Percentiles rank a stretch among this genome's conserved stretches.
Conservation (phyloP, 257 asterid species). For the Capsicum chinense region DNA sequence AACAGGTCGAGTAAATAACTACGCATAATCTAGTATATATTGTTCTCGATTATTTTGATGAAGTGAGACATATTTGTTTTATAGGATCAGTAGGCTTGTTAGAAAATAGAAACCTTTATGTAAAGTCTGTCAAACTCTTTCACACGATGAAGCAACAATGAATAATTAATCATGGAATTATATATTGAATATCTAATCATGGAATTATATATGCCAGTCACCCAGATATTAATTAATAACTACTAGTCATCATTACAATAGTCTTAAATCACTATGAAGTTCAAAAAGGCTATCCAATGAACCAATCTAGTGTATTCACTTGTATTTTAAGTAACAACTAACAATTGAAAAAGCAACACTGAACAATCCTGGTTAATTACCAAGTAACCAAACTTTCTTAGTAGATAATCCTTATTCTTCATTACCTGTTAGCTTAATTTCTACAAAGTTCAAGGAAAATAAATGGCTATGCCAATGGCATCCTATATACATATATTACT, state of each 20-base stretch:
- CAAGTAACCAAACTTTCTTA: slow-evolving; percentile 23
- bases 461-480: no score
- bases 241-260: neutral
- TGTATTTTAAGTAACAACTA: neutral
- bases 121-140: neutral
- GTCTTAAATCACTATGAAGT: neutral
- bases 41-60: neutral
- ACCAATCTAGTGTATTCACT: neutral
- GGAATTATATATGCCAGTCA: neutral
- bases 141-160: neutral
- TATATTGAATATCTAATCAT: neutral
- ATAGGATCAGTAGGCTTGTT: neutral
- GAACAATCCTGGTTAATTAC: neutral
- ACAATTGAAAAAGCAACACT: neutral
- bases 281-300: neutral
- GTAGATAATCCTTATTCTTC: neutral
- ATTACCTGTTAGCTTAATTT: no score
- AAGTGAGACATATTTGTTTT: neutral
- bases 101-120: neutral
- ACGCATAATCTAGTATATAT: no score
- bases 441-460: no score
- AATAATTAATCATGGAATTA: neutral
- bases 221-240: neutral
- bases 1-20: no score
- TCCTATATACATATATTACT: no score